A percentile compares a stretch with the other conserved stretches of the same genome.
Conservation (phyloP, 257 asterid genomes). For the Thymus quinquecostatus region DNA sequence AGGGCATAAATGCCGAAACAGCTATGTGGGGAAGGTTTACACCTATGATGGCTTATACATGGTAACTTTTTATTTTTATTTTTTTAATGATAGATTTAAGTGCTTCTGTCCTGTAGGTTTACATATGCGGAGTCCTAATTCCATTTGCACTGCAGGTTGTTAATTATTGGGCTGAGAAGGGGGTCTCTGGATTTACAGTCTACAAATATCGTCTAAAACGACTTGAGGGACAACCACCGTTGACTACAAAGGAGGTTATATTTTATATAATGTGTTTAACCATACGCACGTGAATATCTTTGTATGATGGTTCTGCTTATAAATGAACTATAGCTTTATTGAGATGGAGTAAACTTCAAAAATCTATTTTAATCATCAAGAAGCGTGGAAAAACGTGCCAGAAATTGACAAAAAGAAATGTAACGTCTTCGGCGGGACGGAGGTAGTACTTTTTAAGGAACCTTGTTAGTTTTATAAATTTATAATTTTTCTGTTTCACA, state of each 20-base stretch:
- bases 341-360: not conserved
- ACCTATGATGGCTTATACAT: constrained; percentile 89
- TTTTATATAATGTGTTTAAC: not conserved
- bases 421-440: too few species aligned
- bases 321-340: not conserved
- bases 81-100: not conserved
- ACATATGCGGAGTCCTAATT: constrained; percentile 12
- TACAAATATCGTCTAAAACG: constrained; percentile 74
- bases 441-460: too few species aligned
- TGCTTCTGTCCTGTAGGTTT: not conserved
- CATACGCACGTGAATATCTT: not conserved
- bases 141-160: constrained; percentile 57
- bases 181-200: constrained; percentile 86
- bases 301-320: constrained; percentile 10
- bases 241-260: constrained; percentile 78
- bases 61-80: constrained; percentile 45
- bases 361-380: too few species aligned
- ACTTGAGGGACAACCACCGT: constrained; percentile 72
- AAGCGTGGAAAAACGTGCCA: too few species aligned
- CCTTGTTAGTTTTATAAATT: too few species aligned
- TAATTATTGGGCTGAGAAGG: constrained; percentile 81
- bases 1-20: constrained; percentile 72
- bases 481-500: too few species aligned
- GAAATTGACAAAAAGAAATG: too few species aligned
- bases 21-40: constrained; percentile 88